Conservation (phyloP, 257 asterid genomes). For the Lycium barbarum region DNA sequence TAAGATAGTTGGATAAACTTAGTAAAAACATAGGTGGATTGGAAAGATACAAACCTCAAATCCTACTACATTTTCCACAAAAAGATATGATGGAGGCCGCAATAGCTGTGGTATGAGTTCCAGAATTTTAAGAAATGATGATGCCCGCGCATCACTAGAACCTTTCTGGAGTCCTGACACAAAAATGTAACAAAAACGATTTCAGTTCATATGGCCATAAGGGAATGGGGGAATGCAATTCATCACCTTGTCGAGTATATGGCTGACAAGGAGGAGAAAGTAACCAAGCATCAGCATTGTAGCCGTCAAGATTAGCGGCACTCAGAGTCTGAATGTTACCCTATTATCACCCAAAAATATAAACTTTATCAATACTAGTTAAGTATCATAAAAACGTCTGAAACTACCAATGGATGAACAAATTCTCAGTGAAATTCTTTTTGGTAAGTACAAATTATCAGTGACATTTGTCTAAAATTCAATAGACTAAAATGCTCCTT, state of each 20-base stretch:
- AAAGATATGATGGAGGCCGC: slow-evolving; percentile 75
- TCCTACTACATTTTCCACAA: slow-evolving; percentile 99
- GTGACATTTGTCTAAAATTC: neutral
- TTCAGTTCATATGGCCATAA: slow-evolving; percentile 24
- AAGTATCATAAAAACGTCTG: slow-evolving; percentile 24
- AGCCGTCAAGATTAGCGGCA: slow-evolving; percentile 79
- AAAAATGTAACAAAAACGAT: neutral
- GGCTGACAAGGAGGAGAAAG: slow-evolving; percentile 99
- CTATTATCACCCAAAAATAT: slow-evolving; percentile 50
- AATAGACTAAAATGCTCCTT: neutral
- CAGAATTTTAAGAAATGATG: slow-evolving; percentile 80
- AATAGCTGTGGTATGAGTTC: slow-evolving; percentile 76
- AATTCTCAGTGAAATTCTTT: neutral
- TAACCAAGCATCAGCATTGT: slow-evolving; percentile 84
- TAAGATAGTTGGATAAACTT: neutral
- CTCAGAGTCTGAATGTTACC: slow-evolving; percentile 94
- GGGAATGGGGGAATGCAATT: slow-evolving; percentile 16
- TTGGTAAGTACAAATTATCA: neutral
- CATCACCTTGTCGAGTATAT: slow-evolving; percentile 90
- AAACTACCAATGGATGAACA: slow-evolving; percentile 21
- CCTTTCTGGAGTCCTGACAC: slow-evolving; percentile 92
- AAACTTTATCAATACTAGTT: neutral
- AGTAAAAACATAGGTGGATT: neutral
- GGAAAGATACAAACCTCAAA: slow-evolving; percentile 72
- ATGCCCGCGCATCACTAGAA: slow-evolving; percentile 90